A percentile compares a stretch with the other conserved stretches of the same genome.
Conservation (phyloP, 306 rosid genomes). For the Pachyrhizus erosus region DNA sequence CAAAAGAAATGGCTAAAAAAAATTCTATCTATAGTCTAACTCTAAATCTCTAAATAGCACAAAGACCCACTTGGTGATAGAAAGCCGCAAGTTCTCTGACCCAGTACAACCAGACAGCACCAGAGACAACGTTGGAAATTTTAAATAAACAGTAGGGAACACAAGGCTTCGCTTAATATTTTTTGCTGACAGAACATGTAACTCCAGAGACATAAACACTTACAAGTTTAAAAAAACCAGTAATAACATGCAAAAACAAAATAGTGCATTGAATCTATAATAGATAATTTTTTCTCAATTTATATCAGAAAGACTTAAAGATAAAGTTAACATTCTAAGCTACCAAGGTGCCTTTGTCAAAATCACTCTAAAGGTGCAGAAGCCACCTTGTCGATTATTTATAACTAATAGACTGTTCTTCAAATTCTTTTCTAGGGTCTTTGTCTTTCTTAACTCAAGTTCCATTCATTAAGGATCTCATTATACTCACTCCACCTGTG, state of each 20-base stretch:
- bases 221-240: neutral
- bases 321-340: conserved; percentile 13
- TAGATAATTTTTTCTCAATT: neutral
- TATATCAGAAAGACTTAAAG: conserved; percentile 24
- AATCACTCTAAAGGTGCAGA: conserved; percentile 2
- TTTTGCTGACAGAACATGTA: conserved; percentile 3
- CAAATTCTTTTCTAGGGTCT: conserved; percentile 16
- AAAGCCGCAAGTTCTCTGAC: conserved; percentile 28
- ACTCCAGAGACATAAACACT: conserved; percentile 24
- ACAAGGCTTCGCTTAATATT: conserved; percentile 14
- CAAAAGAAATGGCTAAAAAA: neutral
- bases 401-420: neutral
- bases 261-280: neutral
- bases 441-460: conserved; percentile 19
- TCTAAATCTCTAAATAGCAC: conserved; percentile 28
- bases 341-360: conserved; percentile 14
- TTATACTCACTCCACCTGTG: neutral
- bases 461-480: conserved; percentile 1
- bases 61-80: conserved; percentile 35
- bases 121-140: conserved; percentile 32
- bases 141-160: neutral
- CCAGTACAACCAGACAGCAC: conserved; percentile 31
- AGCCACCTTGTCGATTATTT: neutral
- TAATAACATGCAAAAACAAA: neutral
- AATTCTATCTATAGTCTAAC: neutral